Percentiles rank a stretch among this genome's conserved stretches.
These are phyloP conservation scores for Penicillium paradoxum DNA, from an alignment of 495 filamentous ascomycete genomes.

Conservation along the genomic window DNA sequence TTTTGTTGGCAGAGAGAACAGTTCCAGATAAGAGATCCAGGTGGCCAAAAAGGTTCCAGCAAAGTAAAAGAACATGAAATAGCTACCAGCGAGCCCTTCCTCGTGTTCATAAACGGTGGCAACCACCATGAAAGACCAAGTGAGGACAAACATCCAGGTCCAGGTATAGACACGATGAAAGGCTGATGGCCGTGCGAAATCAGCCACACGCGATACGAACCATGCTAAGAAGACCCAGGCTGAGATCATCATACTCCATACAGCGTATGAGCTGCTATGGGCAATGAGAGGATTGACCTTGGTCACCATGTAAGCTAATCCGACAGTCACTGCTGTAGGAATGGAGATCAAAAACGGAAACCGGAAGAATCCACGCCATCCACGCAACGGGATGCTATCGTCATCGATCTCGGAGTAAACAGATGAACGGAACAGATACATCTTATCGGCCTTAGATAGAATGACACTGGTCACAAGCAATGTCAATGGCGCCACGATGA, in stretches of 20 bases:
- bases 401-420: constrained; percentile 54
- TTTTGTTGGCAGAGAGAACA: constrained; percentile 73
- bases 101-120: constrained; percentile 71
- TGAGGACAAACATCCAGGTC: constrained; percentile 74
- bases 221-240: constrained; percentile 77
- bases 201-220: constrained; percentile 77
- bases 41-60: constrained; percentile 68
- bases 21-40: constrained; percentile 67
- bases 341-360: constrained; percentile 73
- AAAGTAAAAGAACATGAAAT: constrained; percentile 79
- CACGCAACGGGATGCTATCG: constrained; percentile 60
- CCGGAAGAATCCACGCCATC: constrained; percentile 75
- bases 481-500: constrained; percentile 69
- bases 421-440: constrained; percentile 72
- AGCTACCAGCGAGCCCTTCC: constrained; percentile 66
- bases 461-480: constrained; percentile 63
- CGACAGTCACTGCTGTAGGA: constrained; percentile 65
- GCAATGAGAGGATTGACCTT: constrained; percentile 85
- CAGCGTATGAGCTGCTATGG: constrained; percentile 79
- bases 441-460: constrained; percentile 63
- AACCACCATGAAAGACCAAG: constrained; percentile 67
- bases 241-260: constrained; percentile 81
- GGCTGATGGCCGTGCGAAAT: constrained; percentile 79
- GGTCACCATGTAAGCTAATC: constrained; percentile 65
- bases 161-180: constrained; percentile 75